Base-by-base conservation (phyloP, 2,329 filamentous ascomycete species). In the Colletotrichum tropicale region DNA sequence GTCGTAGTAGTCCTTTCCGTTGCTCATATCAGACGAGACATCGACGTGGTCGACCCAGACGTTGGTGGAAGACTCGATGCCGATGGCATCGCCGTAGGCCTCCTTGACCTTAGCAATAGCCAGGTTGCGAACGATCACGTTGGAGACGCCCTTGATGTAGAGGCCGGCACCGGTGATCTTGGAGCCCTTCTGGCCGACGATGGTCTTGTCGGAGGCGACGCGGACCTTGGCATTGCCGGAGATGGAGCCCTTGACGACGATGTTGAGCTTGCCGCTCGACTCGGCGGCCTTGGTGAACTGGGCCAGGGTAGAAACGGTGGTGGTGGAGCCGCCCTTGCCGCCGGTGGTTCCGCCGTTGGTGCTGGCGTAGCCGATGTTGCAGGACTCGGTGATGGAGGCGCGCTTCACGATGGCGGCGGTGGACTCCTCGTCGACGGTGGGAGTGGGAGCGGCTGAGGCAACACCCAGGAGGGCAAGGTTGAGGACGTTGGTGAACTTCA, bases 1-100 rank as follows among this genome's bases (percentile, higher is more conserved):
- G 74, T 94, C 93, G 80, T 93, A 94, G 85, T 90, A 93, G 85
- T 94, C 92, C 85, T 94, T 94, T 85, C 88, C 91, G 80, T 90
- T 86, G 79, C 88, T 85, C 38, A 82, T 80, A 83, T 93, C 89
- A 18, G 90, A 91, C 6, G 89, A 91, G n/a, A 94, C 86, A 77
- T 94, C 92, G 81, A 88, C 87, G 85, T 94, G 92, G 84, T 94
- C 93, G 66, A 94, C 85, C 92, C 92, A 94, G 80, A 92, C 86
- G 77, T 93, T 92, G 69, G 81, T 89, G 64, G 88, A 88, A 8
- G 80, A 81, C 81, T 93, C 88, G 71, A 93, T 89, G 76, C 88
- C 89, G 77, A 93, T 89, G 70, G 89, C 90, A 78, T 93, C 92
- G 30, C 91, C 91, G 77, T 89, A 87, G 28, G 84, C 82, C 9